phyloP scores from a whole-genome alignment of 108 stramenopile genomes.

The Hondaea fermentalgiana region DNA sequence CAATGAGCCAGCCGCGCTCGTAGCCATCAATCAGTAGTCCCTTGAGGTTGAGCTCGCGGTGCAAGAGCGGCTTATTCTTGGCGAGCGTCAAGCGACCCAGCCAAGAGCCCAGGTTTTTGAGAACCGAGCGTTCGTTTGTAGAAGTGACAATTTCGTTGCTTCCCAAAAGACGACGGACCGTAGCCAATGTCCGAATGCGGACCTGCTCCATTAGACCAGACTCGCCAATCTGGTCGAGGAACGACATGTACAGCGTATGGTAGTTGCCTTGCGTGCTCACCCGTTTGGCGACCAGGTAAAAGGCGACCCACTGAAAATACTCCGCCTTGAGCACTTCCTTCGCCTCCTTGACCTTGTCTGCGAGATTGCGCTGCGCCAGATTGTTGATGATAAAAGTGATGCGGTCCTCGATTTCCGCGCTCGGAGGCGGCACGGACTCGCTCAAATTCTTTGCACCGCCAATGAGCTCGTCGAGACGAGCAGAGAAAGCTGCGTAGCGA shows the following conservation, averaged over 20 bases:
- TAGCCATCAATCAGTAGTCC: constrained; percentile 91
- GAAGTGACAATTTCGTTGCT: constrained; percentile 88
- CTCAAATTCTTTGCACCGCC: not conserved
- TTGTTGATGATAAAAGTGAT: constrained; percentile 97
- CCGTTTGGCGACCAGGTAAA: constrained; percentile 92
- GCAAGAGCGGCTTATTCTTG: constrained; percentile 86
- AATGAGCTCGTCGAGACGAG: constrained; percentile 15
- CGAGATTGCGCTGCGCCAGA: constrained; percentile 79
- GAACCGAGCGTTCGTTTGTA: constrained; percentile 81
- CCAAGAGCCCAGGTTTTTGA: constrained; percentile 97
- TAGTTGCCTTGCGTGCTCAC: constrained; percentile 96
- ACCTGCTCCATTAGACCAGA: constrained; percentile 74
- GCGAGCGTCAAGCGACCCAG: constrained; percentile 94
- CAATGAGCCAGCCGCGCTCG: constrained; percentile 92
- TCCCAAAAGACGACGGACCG: constrained; percentile 79
- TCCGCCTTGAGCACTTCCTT: constrained; percentile 69
- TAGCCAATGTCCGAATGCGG: constrained; percentile 74
- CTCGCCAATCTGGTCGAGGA: constrained; percentile 77
- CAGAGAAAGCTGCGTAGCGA: not conserved
- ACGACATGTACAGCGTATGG: constrained; percentile 78
- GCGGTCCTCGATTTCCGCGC: constrained; percentile 73
- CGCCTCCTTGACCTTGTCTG: constrained; percentile 75
- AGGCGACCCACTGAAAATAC: constrained; percentile 90
- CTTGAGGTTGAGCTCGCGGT: constrained; percentile 91
- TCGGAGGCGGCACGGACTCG: constrained; percentile 39